Conservation (phyloP, 179 eudicot genomes). For the Heliamphora pulchella region DNA sequence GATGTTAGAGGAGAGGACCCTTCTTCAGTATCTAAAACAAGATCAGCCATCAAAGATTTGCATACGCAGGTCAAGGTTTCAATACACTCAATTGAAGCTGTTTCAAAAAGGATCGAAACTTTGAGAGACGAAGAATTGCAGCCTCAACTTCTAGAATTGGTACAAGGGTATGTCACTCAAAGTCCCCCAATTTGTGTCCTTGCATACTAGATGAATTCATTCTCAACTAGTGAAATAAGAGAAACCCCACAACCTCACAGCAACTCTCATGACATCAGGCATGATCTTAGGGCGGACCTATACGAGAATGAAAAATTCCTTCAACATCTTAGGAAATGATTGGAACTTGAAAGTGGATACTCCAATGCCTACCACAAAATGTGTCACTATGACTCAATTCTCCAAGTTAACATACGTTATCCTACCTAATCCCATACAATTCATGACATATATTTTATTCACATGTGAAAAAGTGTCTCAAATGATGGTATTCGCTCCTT, state of each 20-base stretch:
- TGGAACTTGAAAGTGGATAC: background rate
- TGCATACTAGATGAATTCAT: slow-evolving; percentile 1
- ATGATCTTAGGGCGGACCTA: background rate
- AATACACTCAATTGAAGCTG: slow-evolving; percentile 79
- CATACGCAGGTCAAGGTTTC: slow-evolving; percentile 92
- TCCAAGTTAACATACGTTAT: background rate
- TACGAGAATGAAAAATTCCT: background rate
- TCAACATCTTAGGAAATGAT: background rate
- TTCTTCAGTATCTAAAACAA: slow-evolving; percentile 62
- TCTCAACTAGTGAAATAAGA: background rate
- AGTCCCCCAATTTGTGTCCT: background rate
- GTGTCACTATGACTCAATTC: background rate
- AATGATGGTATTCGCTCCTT: too few relatives aligned
- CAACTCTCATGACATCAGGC: background rate
- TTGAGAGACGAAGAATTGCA: slow-evolving; percentile 82
- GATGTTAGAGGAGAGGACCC: slow-evolving; percentile 84
- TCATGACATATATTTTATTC: too few relatives aligned
- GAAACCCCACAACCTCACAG: background rate
- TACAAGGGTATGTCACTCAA: slow-evolving; percentile 59
- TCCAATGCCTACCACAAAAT: background rate
- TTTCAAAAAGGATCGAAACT: slow-evolving; percentile 88
- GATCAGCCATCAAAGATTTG: slow-evolving; percentile 65
- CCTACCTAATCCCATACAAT: background rate
- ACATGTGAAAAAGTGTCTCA: too few relatives aligned
- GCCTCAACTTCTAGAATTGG: slow-evolving; percentile 78